phyloP scores from a whole-genome alignment of 2,329 filamentous ascomycete species.

The Thyridium curvatum region DNA sequence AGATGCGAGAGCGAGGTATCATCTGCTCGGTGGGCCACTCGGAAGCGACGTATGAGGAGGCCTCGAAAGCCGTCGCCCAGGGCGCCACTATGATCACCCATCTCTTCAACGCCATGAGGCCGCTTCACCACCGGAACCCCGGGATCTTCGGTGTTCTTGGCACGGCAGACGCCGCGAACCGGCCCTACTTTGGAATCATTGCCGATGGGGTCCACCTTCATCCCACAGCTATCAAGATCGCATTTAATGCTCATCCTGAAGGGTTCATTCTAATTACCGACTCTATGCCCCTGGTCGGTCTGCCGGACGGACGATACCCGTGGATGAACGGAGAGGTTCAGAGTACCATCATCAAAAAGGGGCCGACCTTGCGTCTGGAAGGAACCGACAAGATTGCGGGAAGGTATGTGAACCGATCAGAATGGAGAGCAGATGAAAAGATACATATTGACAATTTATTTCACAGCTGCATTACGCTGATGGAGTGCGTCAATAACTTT shows the following conservation, averaged over 20 bases:
- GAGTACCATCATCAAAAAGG: slow-evolving; percentile 56
- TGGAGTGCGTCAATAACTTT: slow-evolving; percentile 55
- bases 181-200: slow-evolving; percentile 78
- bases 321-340: slow-evolving; percentile 65
- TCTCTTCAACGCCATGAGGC: slow-evolving; percentile 82
- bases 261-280: slow-evolving; percentile 82
- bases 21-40: slow-evolving; percentile 74
- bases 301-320: slow-evolving; percentile 72
- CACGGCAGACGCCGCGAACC: slow-evolving; percentile 44
- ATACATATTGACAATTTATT: background rate
- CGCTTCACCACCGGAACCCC: slow-evolving; percentile 81
- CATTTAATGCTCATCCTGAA: slow-evolving; percentile 71
- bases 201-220: slow-evolving; percentile 81
- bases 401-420: background rate
- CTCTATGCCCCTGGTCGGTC: slow-evolving; percentile 73
- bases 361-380: slow-evolving; percentile 47
- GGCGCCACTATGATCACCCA: slow-evolving; percentile 82
- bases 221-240: slow-evolving; percentile 75
- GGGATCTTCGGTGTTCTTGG: slow-evolving; percentile 78
- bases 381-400: slow-evolving; percentile 8
- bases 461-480: slow-evolving; percentile 35
- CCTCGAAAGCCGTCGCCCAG: slow-evolving; percentile 57
- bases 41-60: slow-evolving; percentile 75
- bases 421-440: too few relatives aligned
- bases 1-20: slow-evolving; percentile 56